Evolutionary conservation across 352 stramenopile species (phyloP).

Genomic region (Pythium guiyangense): DNA sequence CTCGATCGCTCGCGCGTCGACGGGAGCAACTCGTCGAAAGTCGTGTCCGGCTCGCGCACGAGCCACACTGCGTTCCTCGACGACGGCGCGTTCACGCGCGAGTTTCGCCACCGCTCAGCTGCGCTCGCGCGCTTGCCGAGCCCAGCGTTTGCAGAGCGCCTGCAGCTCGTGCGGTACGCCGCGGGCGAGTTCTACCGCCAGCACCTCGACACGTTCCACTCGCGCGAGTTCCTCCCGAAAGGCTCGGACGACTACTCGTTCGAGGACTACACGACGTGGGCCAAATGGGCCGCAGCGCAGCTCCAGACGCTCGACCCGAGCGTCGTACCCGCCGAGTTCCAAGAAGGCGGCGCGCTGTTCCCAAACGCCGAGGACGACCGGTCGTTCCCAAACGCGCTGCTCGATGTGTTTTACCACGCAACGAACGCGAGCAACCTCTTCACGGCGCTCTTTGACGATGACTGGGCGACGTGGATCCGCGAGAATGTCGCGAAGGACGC

Average conservation of each 20-base stretch:
- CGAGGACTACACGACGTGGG: slow-evolving; percentile 68
- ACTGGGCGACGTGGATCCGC: slow-evolving; percentile 54
- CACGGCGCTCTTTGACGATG: slow-evolving; percentile 43
- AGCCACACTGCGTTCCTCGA: slow-evolving; percentile 80
- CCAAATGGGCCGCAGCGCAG: slow-evolving; percentile 49
- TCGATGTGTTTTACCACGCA: slow-evolving; percentile 54
- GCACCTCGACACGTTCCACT: slow-evolving; percentile 82
- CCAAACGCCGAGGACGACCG: slow-evolving; percentile 44
- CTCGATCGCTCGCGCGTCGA: slow-evolving; percentile 72
- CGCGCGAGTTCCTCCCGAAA: slow-evolving; percentile 63
- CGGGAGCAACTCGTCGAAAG: slow-evolving; percentile 50
- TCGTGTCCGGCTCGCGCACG: slow-evolving; percentile 61
- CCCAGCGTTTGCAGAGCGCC: slow-evolving; percentile 54
- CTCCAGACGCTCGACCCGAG: slow-evolving; percentile 34
- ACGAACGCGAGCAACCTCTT: slow-evolving; percentile 58
- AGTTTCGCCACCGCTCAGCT: slow-evolving; percentile 65
- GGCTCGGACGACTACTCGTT: slow-evolving; percentile 24
- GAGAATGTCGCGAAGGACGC: slow-evolving; percentile 58
- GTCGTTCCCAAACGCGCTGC: slow-evolving; percentile 57
- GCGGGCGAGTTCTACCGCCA: slow-evolving; percentile 81
- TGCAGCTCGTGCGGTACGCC: slow-evolving; percentile 77
- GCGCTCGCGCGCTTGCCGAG: slow-evolving; percentile 62
- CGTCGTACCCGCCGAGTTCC: slow-evolving; percentile 52
- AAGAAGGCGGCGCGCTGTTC: slow-evolving; percentile 50
- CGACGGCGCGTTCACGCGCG: slow-evolving; percentile 59